Conservation (phyloP, 2,329 filamentous ascomycete species). For the Cadophora sp. region DNA sequence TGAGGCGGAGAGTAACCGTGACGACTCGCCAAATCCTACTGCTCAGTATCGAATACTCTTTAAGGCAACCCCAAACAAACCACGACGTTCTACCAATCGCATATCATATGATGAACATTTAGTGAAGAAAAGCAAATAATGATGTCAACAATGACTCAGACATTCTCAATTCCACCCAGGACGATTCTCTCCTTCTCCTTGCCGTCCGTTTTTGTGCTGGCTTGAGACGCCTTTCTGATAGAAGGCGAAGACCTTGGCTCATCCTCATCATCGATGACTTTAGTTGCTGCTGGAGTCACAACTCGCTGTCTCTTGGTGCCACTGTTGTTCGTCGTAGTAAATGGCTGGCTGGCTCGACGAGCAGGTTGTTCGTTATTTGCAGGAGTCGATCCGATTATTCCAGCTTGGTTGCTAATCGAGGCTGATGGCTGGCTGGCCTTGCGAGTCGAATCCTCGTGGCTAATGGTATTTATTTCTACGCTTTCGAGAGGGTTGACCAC, state of each 20-base stretch:
- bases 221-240: conserved; percentile 37
- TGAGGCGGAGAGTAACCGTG: neutral
- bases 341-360: conserved; percentile 22
- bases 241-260: conserved; percentile 48
- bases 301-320: conserved; percentile 53
- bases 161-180: conserved; percentile 39
- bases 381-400: neutral
- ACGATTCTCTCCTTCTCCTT: conserved; percentile 33
- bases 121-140: neutral
- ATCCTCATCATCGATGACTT: conserved; percentile 56
- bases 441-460: neutral
- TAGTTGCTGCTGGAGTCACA: conserved; percentile 55
- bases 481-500: neutral
- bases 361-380: conserved; percentile 23
- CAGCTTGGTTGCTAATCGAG: neutral
- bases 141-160: conserved; percentile 20
- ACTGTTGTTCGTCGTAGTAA: conserved; percentile 32
- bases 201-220: conserved; percentile 27
- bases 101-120: neutral
- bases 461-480: neutral
- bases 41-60: conserved; percentile 4
- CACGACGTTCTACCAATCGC: neutral
- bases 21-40: neutral
- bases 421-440: conserved; percentile 3
- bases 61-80: neutral